Evolutionary conservation across 2,329 filamentous ascomycete species (phyloP).

Genomic region (Aspergillus sp.): DNA sequence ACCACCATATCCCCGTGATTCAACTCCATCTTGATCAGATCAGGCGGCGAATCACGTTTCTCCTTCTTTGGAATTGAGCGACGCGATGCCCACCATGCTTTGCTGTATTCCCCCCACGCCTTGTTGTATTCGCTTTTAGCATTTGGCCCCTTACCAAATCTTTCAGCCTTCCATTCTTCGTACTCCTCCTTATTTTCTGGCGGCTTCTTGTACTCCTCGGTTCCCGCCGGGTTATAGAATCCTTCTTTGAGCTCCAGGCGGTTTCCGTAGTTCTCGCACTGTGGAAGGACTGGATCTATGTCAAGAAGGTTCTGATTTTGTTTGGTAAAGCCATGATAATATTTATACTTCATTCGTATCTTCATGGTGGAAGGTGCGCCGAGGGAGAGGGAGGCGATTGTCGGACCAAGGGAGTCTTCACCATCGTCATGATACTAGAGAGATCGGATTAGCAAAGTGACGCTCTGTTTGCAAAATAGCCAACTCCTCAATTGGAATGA

Average conservation of each 20-base stretch:
- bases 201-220: slow-evolving; percentile 19
- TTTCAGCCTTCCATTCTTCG: too few relatives aligned
- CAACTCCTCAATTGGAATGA: neutral
- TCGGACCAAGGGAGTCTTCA: slow-evolving; percentile 55
- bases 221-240: slow-evolving; percentile 21
- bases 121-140: too few relatives aligned
- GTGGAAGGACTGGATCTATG: slow-evolving; percentile 32
- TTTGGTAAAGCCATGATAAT: slow-evolving; percentile 35
- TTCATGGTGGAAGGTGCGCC: slow-evolving; percentile 54
- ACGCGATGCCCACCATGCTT: slow-evolving; percentile 19
- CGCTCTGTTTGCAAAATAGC: too few relatives aligned
- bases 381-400: slow-evolving; percentile 56
- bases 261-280: slow-evolving; percentile 27
- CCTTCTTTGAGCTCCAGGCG: slow-evolving; percentile 25
- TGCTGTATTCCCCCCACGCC: slow-evolving; percentile 19
- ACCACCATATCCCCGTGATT: slow-evolving; percentile 58
- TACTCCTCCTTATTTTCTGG: too few relatives aligned
- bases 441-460: neutral
- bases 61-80: slow-evolving; percentile 21
- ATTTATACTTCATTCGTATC: slow-evolving; percentile 55
- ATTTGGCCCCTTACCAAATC: too few relatives aligned
- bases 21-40: slow-evolving; percentile 46
- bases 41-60: neutral
- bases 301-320: slow-evolving; percentile 12
- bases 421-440: slow-evolving; percentile 59